These are phyloP conservation scores for Ophiostoma triangulosporum DNA, from an alignment of 2,329 filamentous ascomycete species.

Conservation along the genomic window DNA sequence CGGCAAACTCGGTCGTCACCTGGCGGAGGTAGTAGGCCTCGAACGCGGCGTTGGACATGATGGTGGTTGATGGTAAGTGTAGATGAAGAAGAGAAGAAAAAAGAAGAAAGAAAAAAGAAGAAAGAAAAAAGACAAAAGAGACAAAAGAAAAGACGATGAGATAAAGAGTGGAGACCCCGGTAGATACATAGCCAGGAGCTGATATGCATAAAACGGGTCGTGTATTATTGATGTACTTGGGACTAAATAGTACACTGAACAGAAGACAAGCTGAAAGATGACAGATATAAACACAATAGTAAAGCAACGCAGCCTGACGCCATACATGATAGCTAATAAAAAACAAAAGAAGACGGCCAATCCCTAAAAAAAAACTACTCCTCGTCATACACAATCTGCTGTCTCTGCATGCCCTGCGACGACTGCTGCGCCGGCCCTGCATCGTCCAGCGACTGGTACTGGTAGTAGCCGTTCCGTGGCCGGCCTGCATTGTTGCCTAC, in stretches of 20 bases:
- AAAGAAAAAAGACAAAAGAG: neutral
- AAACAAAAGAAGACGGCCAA: neutral
- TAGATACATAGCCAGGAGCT: no score
- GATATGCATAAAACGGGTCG: no score
- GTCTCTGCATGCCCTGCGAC: neutral
- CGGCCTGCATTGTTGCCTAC: neutral
- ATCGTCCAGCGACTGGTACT: slow-evolving; percentile 14
- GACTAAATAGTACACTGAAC: no score
- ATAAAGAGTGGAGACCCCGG: no score
- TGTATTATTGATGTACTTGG: no score
- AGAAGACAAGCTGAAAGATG: no score
- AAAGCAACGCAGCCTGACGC: no score
- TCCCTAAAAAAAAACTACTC: neutral
- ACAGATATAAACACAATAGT: no score
- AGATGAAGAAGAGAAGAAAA: neutral
- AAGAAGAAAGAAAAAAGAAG: neutral
- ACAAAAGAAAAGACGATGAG: neutral
- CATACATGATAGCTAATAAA: no score
- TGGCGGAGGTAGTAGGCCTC: slow-evolving; percentile 54
- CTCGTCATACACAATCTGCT: slow-evolving; percentile 11
- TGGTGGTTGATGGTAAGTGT: neutral
- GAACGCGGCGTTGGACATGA: slow-evolving; percentile 1
- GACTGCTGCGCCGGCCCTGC: neutral
- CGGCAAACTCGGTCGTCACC: slow-evolving; percentile 55
- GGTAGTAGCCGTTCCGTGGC: slow-evolving; percentile 1